Percentiles rank a stretch among this genome's conserved stretches.
phyloP scores from a whole-genome alignment of 805 yeast genomes.

The Teunomyces cretensis region DNA sequence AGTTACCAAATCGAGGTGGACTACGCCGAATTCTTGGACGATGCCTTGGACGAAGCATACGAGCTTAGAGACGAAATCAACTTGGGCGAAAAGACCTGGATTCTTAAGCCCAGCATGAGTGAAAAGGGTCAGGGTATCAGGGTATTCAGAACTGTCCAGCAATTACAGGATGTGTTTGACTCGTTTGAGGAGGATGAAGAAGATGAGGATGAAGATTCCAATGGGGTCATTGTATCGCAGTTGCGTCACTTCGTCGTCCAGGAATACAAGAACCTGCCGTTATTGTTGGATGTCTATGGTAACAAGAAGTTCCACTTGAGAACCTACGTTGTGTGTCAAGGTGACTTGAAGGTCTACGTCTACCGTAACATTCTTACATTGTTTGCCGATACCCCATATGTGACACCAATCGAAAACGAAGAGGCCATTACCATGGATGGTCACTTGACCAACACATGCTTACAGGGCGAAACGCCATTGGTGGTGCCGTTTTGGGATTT shows the following conservation, averaged over 20 bases:
- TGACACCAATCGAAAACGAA: slow-evolving; percentile 19
- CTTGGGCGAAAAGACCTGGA: slow-evolving; percentile 64
- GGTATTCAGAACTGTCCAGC: slow-evolving; percentile 72
- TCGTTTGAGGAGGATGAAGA: slow-evolving; percentile 76
- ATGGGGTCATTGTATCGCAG: slow-evolving; percentile 81
- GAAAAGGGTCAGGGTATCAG: slow-evolving; percentile 96
- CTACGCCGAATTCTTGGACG: slow-evolving; percentile 94
- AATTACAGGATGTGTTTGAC: slow-evolving; percentile 80
- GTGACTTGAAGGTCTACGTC: slow-evolving; percentile 75
- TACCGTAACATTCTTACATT: slow-evolving; percentile 77
- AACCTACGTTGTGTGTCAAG: slow-evolving; percentile 74
- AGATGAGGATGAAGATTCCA: slow-evolving; percentile 45
- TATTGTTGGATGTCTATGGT: slow-evolving; percentile 59
- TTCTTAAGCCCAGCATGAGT: slow-evolving; percentile 94
- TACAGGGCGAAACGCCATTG: slow-evolving; percentile 55
- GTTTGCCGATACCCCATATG: slow-evolving; percentile 64
- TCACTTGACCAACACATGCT: slow-evolving; percentile 92
- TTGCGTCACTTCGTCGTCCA: slow-evolving; percentile 90
- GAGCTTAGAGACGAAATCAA: slow-evolving; percentile 81
- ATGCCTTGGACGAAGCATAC: slow-evolving; percentile 86
- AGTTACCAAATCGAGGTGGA: slow-evolving; percentile 83
- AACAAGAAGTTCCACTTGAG: slow-evolving; percentile 86
- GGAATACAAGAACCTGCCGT: slow-evolving; percentile 68
- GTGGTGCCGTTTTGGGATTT: slow-evolving; percentile 70
- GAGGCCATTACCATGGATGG: slow-evolving; percentile 53